Conservation (phyloP, 345 rosid genomes). For the Isatis tinctoria region DNA sequence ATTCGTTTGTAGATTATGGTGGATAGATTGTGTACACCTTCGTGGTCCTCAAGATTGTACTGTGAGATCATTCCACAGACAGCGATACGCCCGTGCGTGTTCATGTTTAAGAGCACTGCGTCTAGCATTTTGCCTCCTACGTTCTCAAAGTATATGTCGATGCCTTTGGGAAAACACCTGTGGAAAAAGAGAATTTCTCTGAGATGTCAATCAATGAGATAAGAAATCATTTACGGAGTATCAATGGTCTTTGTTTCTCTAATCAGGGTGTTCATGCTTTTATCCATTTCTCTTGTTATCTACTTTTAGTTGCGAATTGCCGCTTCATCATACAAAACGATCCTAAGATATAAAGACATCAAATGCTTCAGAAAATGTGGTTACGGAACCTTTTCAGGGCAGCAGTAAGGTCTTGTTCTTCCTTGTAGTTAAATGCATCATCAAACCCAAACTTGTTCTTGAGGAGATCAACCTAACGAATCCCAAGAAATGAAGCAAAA, state of each 20-base stretch:
- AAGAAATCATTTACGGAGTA: not conserved
- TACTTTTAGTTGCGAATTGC: not conserved
- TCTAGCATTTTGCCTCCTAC: slow-evolving; percentile 56
- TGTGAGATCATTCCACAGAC: slow-evolving; percentile 61
- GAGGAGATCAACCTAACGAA: slow-evolving; percentile 51
- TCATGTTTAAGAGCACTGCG: slow-evolving; percentile 52
- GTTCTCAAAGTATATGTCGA: slow-evolving; percentile 52
- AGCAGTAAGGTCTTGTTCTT: slow-evolving; percentile 45
- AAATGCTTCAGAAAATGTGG: not conserved
- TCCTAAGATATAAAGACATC: not conserved
- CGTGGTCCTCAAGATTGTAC: slow-evolving; percentile 40
- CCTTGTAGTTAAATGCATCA: slow-evolving; percentile 77
- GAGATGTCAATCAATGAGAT: not conserved
- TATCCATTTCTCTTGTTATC: not conserved
- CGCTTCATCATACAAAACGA: not conserved
- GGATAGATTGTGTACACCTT: slow-evolving; percentile 35
- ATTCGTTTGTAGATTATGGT: slow-evolving; percentile 26
- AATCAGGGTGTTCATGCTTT: not conserved
- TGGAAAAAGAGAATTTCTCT: not conserved
- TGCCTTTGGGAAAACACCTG: slow-evolving; percentile 41
- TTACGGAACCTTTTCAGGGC: slow-evolving; percentile 53
- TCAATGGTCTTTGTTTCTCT: not conserved
- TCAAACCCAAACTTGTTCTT: slow-evolving; percentile 64
- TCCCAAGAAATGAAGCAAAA: not conserved
- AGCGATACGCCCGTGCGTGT: slow-evolving; percentile 37